These are phyloP conservation scores for Russula ochroleuca DNA, from an alignment of 768 basidiomycete genomes.

Conservation along the genomic window DNA sequence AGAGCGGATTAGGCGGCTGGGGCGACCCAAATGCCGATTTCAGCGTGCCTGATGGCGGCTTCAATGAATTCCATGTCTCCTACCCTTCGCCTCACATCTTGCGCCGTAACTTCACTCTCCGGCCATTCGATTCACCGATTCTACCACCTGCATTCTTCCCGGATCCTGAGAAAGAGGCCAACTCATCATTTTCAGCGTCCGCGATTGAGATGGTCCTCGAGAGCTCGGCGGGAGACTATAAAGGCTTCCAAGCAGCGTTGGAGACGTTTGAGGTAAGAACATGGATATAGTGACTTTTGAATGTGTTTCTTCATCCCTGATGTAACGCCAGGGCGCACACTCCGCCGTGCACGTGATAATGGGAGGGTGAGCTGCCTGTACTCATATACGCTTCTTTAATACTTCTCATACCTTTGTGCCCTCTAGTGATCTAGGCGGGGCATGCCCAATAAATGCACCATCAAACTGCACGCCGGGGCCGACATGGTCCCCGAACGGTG, in stretches of 20 bases:
- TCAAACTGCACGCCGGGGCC: slow-evolving; percentile 31
- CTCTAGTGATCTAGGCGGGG: slow-evolving; percentile 33
- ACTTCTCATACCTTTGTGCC: not conserved
- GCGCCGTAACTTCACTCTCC: slow-evolving; percentile 36
- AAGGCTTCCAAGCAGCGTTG: slow-evolving; percentile 33
- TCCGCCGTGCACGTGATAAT: slow-evolving; percentile 34
- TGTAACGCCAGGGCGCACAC: slow-evolving; percentile 35
- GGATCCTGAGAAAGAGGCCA: slow-evolving; percentile 30
- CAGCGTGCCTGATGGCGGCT: slow-evolving; percentile 33
- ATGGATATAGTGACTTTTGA: not conserved
- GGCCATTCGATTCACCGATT: slow-evolving; percentile 30
- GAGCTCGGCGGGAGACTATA: slow-evolving; percentile 34
- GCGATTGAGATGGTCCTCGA: slow-evolving; percentile 30
- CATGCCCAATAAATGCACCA: slow-evolving; percentile 32
- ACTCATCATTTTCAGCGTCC: slow-evolving; percentile 30
- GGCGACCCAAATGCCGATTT: slow-evolving; percentile 29
- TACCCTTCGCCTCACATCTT: slow-evolving; percentile 37
- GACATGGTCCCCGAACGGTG: slow-evolving; percentile 36
- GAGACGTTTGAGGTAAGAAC: slow-evolving; percentile 32
- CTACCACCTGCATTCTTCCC: slow-evolving; percentile 19
- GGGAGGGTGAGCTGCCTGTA: slow-evolving; percentile 31
- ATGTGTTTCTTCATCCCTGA: not conserved
- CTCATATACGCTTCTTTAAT: not conserved
- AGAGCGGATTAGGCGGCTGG: slow-evolving; percentile 32
- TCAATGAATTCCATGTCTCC: slow-evolving; percentile 31